Conservation (phyloP, 169 alveolate genomes). For the Theileria equi region DNA sequence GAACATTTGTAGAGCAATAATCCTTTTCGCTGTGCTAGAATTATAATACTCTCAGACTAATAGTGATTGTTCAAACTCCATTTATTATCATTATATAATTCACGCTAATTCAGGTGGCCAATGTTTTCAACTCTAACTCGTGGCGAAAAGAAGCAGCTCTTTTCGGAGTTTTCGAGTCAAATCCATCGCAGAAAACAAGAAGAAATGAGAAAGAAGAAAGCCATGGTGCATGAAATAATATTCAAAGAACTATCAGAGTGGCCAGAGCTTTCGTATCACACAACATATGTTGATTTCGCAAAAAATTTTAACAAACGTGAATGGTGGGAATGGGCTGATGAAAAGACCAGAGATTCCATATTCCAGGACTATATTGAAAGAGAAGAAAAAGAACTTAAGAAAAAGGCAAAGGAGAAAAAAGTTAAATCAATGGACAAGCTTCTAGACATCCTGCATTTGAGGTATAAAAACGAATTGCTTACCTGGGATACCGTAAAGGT, state of each 20-base stretch:
- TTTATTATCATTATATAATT: neutral
- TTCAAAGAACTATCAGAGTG: constrained; percentile 58
- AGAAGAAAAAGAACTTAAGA: constrained; percentile 62
- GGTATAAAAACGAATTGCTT: constrained; percentile 38
- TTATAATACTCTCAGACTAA: neutral
- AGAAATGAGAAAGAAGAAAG: constrained; percentile 73
- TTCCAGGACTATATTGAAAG: constrained; percentile 78
- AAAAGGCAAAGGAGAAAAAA: constrained; percentile 50
- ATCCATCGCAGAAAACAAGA: constrained; percentile 73
- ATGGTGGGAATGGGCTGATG: constrained; percentile 82
- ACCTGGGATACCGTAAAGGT: constrained; percentile 65
- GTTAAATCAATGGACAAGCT: constrained; percentile 51
- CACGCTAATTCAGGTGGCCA: constrained; percentile 57
- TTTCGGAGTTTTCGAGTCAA: constrained; percentile 79
- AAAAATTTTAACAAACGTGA: constrained; percentile 69
- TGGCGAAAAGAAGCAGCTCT: constrained; percentile 80
- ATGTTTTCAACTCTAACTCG: constrained; percentile 69
- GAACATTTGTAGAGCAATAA: no score
- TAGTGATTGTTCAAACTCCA: neutral
- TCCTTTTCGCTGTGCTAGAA: neutral
- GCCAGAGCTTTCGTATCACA: constrained; percentile 62
- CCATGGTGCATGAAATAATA: constrained; percentile 69
- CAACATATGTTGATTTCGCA: constrained; percentile 74
- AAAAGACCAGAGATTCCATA: constrained; percentile 71
- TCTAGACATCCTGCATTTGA: constrained; percentile 57